phyloP scores from a whole-genome alignment of 768 basidiomycete genomes.

The Podaxis pistillaris region DNA sequence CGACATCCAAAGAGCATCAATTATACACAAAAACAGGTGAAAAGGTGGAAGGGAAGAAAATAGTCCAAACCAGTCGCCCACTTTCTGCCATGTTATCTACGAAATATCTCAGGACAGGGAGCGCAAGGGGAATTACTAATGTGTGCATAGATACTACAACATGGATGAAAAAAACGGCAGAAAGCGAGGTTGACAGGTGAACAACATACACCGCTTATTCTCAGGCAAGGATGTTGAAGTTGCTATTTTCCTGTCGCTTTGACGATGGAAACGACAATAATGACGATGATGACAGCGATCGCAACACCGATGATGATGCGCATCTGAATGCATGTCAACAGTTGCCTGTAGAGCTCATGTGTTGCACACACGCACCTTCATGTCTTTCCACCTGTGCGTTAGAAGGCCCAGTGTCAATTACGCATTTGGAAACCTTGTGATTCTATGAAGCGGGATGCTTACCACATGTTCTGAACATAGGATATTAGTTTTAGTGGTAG shows the following conservation, averaged over 20 bases:
- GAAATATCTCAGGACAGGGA: slow-evolving; percentile 11
- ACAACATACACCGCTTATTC: slow-evolving; percentile 9
- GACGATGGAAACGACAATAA: slow-evolving; percentile 94
- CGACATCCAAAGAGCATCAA: not conserved
- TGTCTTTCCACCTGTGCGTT: slow-evolving; percentile 88
- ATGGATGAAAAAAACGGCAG: slow-evolving; percentile 16
- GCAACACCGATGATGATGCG: slow-evolving; percentile 93
- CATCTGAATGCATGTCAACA: slow-evolving; percentile 56
- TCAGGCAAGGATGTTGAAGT: not conserved
- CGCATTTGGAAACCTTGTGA: not conserved
- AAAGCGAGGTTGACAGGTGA: slow-evolving; percentile 11
- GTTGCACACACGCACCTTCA: slow-evolving; percentile 63
- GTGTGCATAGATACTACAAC: slow-evolving; percentile 31
- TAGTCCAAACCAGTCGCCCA: slow-evolving; percentile 4
- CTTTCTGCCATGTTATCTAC: slow-evolving; percentile 3
- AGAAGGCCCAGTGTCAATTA: slow-evolving; percentile 15
- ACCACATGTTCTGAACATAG: slow-evolving; percentile 81
- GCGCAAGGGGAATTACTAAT: slow-evolving; percentile 22
- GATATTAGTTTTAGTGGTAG: slow-evolving; percentile 10
- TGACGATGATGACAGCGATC: slow-evolving; percentile 86
- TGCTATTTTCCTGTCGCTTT: slow-evolving; percentile 67
- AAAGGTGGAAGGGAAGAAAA: not conserved
- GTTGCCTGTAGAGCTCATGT: not conserved
- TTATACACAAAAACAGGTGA: not conserved
- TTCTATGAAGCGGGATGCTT: slow-evolving; percentile 32